These are phyloP conservation scores for Trichopus zeylanicus DNA, from an alignment of 116 monocot genomes.

Conservation along the genomic window DNA sequence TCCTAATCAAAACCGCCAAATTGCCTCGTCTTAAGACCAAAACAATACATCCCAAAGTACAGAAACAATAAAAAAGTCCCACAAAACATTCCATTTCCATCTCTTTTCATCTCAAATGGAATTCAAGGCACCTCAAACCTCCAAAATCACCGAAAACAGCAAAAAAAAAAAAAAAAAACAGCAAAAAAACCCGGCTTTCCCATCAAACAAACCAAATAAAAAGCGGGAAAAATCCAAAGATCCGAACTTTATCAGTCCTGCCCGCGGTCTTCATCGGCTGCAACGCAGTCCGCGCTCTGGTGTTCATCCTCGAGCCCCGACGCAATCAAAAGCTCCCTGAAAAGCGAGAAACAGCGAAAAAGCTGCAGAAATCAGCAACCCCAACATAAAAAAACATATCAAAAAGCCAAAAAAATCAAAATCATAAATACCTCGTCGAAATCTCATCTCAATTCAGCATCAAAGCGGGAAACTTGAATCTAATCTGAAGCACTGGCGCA, in stretches of 20 bases:
- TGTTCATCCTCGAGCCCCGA: constrained; percentile 13
- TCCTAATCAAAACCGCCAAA: constrained; percentile 1
- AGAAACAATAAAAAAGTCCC: neutral
- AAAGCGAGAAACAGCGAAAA: neutral
- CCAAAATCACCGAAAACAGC: no score
- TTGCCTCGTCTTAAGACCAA: neutral
- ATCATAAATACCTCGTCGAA: neutral
- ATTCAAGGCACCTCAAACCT: neutral
- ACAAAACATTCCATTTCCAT: neutral
- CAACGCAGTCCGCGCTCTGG: constrained; percentile 26
- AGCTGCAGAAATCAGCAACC: neutral
- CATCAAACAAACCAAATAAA: neutral
- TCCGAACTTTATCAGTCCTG: constrained; percentile 17
- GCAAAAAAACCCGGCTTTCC: constrained; percentile 1
- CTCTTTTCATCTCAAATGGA: neutral
- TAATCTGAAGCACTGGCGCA: neutral
- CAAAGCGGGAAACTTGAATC: constrained; percentile 12
- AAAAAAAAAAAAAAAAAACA: no score
- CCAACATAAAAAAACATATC: no score
- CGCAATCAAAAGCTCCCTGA: neutral
- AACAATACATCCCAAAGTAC: neutral
- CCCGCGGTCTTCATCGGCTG: constrained; percentile 20
- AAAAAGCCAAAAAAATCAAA: no score
- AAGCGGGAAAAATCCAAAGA: neutral
- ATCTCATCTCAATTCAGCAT: no score